Percentiles rank a stretch among this genome's conserved stretches.
These are phyloP conservation scores for Mayamaea pseudoterrestris DNA, from an alignment of 108 stramenopile species.

Conservation along the genomic window DNA sequence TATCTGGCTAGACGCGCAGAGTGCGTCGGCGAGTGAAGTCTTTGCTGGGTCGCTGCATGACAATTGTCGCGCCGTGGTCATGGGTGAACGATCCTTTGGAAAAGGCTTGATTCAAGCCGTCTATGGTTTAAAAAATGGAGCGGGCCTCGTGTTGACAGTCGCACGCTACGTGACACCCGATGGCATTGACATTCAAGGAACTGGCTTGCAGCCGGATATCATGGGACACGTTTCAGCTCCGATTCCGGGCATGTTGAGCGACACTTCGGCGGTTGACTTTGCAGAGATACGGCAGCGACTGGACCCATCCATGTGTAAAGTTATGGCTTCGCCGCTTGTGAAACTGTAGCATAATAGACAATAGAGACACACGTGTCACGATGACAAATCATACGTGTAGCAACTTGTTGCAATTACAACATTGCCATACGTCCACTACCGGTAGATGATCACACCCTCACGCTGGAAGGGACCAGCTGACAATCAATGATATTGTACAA, in stretches of 20 bases:
- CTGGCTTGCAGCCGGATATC: slow-evolving; percentile 74
- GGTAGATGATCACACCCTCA: too few relatives aligned
- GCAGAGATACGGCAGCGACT: neutral
- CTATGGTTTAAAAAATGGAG: slow-evolving; percentile 86
- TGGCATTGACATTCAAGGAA: slow-evolving; percentile 82
- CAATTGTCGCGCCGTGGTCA: slow-evolving; percentile 88
- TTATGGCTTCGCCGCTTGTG: too few relatives aligned
- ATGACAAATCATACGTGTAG: too few relatives aligned
- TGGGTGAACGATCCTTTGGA: slow-evolving; percentile 84
- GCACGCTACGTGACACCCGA: slow-evolving; percentile 85
- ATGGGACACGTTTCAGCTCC: slow-evolving; percentile 33
- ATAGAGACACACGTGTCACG: too few relatives aligned
- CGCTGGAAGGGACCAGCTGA: too few relatives aligned
- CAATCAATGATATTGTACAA: too few relatives aligned
- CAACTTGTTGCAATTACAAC: too few relatives aligned
- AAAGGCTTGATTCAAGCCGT: slow-evolving; percentile 95
- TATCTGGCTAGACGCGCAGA: slow-evolving; percentile 65
- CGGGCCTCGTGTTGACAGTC: slow-evolving; percentile 86
- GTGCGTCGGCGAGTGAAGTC: slow-evolving; percentile 87
- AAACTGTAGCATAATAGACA: too few relatives aligned
- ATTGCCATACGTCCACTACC: too few relatives aligned
- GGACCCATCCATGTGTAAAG: neutral
- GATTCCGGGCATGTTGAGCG: slow-evolving; percentile 10
- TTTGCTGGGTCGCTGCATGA: slow-evolving; percentile 85
- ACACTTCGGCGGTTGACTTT: neutral